Conservation (phyloP, 768 basidiomycete species). For the Kwoniella shandongensis region DNA sequence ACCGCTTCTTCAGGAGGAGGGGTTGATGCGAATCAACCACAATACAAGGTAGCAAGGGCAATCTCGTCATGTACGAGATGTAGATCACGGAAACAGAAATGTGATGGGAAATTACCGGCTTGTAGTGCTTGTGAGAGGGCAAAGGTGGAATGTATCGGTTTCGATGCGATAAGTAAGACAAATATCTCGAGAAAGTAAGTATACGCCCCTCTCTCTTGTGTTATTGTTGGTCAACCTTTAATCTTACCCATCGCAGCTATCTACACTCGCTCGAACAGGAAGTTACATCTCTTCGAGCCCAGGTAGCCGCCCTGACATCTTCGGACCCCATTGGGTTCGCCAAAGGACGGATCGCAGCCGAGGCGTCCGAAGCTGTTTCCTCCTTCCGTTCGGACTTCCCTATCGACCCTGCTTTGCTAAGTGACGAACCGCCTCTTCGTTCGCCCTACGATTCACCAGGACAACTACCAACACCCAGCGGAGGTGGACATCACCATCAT, state of each 20-base stretch:
- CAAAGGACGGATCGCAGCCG: slow-evolving; percentile 27
- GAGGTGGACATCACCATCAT: slow-evolving; percentile 2
- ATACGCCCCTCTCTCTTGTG: not conserved
- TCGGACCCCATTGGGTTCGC: slow-evolving; percentile 16
- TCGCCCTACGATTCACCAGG: slow-evolving; percentile 39
- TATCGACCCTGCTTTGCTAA: slow-evolving; percentile 29
- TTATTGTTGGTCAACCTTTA: not conserved
- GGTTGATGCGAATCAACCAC: slow-evolving; percentile 13
- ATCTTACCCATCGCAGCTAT: slow-evolving; percentile 36
- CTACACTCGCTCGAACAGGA: slow-evolving; percentile 54
- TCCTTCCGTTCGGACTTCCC: slow-evolving; percentile 22
- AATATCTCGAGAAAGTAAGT: slow-evolving; percentile 54
- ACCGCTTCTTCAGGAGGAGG: not conserved
- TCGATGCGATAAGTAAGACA: slow-evolving; percentile 54
- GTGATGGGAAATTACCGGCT: slow-evolving; percentile 54
- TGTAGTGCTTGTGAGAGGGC: slow-evolving; percentile 53
- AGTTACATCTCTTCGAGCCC: slow-evolving; percentile 48
- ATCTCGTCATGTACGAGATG: slow-evolving; percentile 54
- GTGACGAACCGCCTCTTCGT: slow-evolving; percentile 15
- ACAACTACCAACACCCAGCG: not conserved
- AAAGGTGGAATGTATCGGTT: slow-evolving; percentile 55
- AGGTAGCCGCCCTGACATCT: slow-evolving; percentile 37
- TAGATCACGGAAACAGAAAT: slow-evolving; percentile 52
- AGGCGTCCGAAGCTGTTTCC: slow-evolving; percentile 24
- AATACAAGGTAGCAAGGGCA: slow-evolving; percentile 52